Evolutionary conservation across 2,329 filamentous ascomycete species (phyloP).

Genomic region (Curvularia sp.): DNA sequence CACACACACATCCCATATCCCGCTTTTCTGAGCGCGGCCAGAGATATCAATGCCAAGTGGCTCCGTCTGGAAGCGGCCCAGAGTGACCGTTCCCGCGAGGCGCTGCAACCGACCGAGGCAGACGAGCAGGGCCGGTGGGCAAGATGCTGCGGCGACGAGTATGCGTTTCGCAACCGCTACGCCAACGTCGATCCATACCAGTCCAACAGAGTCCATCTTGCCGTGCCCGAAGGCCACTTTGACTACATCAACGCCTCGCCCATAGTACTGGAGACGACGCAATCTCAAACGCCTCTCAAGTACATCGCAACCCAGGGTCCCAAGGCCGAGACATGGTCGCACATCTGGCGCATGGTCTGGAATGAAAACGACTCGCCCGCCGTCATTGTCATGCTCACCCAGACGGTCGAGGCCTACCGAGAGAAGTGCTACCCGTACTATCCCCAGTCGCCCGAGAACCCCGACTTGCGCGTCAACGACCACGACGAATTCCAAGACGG

Average conservation of each 20-base stretch:
- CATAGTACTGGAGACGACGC: slow-evolving; percentile 52
- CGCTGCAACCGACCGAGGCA: slow-evolving; percentile 43
- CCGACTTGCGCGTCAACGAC: slow-evolving; percentile 64
- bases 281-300: slow-evolving; percentile 53
- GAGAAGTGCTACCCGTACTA: slow-evolving; percentile 94
- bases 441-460: slow-evolving; percentile 58
- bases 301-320: slow-evolving; percentile 97
- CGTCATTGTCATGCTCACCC: slow-evolving; percentile 94
- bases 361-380: slow-evolving; percentile 74
- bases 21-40: slow-evolving; percentile 60
- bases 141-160: slow-evolving; percentile 63
- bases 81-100: slow-evolving; percentile 60
- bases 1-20: slow-evolving; percentile 50
- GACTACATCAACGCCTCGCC: slow-evolving; percentile 63
- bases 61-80: slow-evolving; percentile 67
- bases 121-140: slow-evolving; percentile 62
- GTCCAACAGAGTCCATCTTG: slow-evolving; percentile 81
- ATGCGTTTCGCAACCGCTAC: slow-evolving; percentile 79
- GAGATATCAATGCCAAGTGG: slow-evolving; percentile 66
- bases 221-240: slow-evolving; percentile 70
- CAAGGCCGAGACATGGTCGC: slow-evolving; percentile 74
- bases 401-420: slow-evolving; percentile 76
- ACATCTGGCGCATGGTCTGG: slow-evolving; percentile 96
- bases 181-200: slow-evolving; percentile 88
- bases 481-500: slow-evolving; percentile 68